A percentile compares a stretch with the other conserved stretches of the same genome.
Conservation (phyloP, 2,329 filamentous ascomycete species). For the Microsporum canis region DNA sequence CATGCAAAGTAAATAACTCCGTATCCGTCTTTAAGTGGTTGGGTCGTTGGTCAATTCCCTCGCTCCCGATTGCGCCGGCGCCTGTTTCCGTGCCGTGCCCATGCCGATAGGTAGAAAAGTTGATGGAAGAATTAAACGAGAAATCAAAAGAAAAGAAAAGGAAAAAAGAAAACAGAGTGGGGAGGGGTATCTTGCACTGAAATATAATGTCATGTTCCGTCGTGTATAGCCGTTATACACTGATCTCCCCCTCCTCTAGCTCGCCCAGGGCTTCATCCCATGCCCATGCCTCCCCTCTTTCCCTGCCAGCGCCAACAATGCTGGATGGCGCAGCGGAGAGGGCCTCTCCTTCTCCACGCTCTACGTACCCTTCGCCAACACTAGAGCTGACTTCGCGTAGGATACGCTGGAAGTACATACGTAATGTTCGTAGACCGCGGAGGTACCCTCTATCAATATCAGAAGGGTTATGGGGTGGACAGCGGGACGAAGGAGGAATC, state of each 20-base stretch:
- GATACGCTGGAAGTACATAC: constrained; percentile 77
- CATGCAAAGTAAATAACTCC: background rate
- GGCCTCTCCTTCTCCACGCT: constrained; percentile 34
- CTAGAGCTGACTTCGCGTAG: constrained; percentile 56
- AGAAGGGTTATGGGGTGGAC: constrained; percentile 69
- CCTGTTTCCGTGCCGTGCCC: background rate
- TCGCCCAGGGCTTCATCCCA: constrained; percentile 36
- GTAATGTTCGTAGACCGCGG: constrained; percentile 65
- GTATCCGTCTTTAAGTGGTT: constrained; percentile 3
- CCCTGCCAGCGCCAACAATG: constrained; percentile 18
- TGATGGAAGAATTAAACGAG: background rate
- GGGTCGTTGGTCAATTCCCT: background rate
- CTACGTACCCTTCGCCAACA: constrained; percentile 31
- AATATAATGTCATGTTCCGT: background rate
- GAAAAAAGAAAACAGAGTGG: background rate
- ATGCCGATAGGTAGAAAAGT: background rate
- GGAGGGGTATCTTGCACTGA: constrained; percentile 1
- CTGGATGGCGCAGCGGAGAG: constrained; percentile 27
- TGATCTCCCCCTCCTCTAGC: constrained; percentile 35
- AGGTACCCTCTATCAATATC: constrained; percentile 83
- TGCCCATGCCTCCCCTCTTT: constrained; percentile 23
- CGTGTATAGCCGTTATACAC: constrained; percentile 19
- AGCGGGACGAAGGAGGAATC: constrained; percentile 47
- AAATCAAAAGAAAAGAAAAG: background rate
- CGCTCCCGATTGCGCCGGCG: constrained; percentile 1